These are phyloP conservation scores for Pulveroboletus sp. DNA, from an alignment of 768 basidiomycete species.

Conservation along the genomic window DNA sequence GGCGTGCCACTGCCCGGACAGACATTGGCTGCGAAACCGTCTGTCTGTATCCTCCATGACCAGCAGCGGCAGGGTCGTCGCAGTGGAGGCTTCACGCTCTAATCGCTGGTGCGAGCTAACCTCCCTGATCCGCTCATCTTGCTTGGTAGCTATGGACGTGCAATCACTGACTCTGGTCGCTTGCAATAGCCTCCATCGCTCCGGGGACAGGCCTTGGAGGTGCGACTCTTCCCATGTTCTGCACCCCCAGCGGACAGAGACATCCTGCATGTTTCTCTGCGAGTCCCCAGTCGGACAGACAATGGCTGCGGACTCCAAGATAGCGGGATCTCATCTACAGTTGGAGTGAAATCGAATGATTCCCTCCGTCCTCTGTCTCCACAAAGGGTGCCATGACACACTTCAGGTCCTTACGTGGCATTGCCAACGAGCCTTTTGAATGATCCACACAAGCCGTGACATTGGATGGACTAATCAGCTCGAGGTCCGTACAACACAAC, in stretches of 20 bases:
- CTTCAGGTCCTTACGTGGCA: neutral
- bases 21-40: neutral
- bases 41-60: neutral
- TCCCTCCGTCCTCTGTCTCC: neutral
- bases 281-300: too few relatives aligned
- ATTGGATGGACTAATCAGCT: constrained; percentile 9
- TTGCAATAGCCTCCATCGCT: neutral
- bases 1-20: too few relatives aligned
- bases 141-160: neutral
- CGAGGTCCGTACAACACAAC: constrained; percentile 60
- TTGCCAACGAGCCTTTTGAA: neutral
- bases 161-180: neutral
- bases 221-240: neutral
- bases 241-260: too few relatives aligned
- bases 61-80: too few relatives aligned
- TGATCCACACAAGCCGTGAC: neutral
- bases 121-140: neutral
- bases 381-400: too few relatives aligned
- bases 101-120: neutral
- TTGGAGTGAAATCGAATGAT: neutral
- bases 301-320: neutral
- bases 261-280: neutral
- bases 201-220: neutral
- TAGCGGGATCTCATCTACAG: neutral
- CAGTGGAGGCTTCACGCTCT: neutral